Evolutionary conservation across 139 green algal species (phyloP).

Genomic region (Medakamo hakoo): DNA sequence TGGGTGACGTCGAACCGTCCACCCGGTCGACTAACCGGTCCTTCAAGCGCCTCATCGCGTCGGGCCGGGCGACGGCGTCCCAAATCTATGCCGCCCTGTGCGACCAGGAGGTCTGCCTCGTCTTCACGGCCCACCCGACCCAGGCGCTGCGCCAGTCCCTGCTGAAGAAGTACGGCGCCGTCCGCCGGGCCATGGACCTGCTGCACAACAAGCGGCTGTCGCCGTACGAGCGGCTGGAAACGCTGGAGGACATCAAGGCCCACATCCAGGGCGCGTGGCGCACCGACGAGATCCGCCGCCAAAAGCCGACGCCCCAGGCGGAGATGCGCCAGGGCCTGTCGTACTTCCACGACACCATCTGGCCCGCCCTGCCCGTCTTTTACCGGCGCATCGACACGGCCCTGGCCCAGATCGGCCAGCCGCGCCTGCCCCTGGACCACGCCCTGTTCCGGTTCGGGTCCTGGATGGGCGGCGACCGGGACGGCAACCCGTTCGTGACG

Average conservation of each 20-base stretch:
- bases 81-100: constrained; percentile 61
- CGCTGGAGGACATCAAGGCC: constrained; percentile 49
- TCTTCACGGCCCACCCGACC: constrained; percentile 82
- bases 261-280: constrained; percentile 72
- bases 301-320: constrained; percentile 79
- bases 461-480: constrained; percentile 92
- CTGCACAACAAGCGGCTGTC: constrained; percentile 69
- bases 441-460: constrained; percentile 53
- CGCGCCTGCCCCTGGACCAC: constrained; percentile 56
- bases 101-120: constrained; percentile 61
- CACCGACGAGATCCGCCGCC: constrained; percentile 88
- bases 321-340: constrained; percentile 83
- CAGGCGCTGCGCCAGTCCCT: constrained; percentile 59
- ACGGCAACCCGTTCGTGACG: constrained; percentile 92
- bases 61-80: constrained; percentile 29
- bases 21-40: constrained; percentile 70
- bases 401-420: constrained; percentile 67
- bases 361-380: constrained; percentile 42
- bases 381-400: constrained; percentile 72
- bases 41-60: constrained; percentile 48
- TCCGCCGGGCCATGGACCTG: constrained; percentile 45
- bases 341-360: constrained; percentile 90
- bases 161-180: constrained; percentile 66
- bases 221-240: constrained; percentile 60
- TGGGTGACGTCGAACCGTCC: constrained; percentile 58